Evolutionary conservation across 2,329 filamentous ascomycete genomes (phyloP).

Genomic region (Cladosporium halotolerans): DNA sequence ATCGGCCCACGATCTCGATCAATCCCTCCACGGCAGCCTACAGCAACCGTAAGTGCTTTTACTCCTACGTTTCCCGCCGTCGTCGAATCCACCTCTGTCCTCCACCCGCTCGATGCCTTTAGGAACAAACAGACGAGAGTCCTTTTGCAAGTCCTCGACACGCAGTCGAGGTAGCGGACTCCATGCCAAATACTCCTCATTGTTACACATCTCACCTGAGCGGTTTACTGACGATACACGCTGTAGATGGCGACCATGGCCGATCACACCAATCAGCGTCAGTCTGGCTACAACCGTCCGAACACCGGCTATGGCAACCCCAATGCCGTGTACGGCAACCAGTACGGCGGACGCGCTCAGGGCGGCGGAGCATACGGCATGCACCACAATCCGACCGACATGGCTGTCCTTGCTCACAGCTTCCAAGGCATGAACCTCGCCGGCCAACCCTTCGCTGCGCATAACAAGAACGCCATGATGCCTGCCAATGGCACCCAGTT

Average conservation of each 20-base stretch:
- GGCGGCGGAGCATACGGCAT: constrained; percentile 30
- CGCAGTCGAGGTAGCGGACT: too few relatives aligned
- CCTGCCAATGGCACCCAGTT: constrained; percentile 24
- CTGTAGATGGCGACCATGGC: constrained; percentile 29
- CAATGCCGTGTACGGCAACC: constrained; percentile 26
- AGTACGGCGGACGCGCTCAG: constrained; percentile 26
- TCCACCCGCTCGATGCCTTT: too few relatives aligned
- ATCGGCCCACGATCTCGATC: constrained; percentile 11
- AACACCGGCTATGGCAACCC: constrained; percentile 26
- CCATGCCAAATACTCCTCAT: too few relatives aligned
- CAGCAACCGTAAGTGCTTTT: too few relatives aligned
- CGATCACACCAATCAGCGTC: constrained; percentile 25
- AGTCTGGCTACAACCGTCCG: constrained; percentile 24
- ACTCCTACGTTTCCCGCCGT: too few relatives aligned
- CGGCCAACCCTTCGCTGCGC: constrained; percentile 29
- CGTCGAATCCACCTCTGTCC: too few relatives aligned
- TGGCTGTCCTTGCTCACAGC: constrained; percentile 33
- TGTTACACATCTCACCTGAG: too few relatives aligned
- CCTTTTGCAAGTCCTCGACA: too few relatives aligned
- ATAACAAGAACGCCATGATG: constrained; percentile 27
- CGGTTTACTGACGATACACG: constrained; percentile 15
- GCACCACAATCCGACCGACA: constrained; percentile 25
- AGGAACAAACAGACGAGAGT: too few relatives aligned
- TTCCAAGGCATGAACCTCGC: constrained; percentile 36
- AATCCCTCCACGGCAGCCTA: constrained; percentile 2